Conservation (phyloP, 306 rosid species). For the Cyclanthera cordifolia region DNA sequence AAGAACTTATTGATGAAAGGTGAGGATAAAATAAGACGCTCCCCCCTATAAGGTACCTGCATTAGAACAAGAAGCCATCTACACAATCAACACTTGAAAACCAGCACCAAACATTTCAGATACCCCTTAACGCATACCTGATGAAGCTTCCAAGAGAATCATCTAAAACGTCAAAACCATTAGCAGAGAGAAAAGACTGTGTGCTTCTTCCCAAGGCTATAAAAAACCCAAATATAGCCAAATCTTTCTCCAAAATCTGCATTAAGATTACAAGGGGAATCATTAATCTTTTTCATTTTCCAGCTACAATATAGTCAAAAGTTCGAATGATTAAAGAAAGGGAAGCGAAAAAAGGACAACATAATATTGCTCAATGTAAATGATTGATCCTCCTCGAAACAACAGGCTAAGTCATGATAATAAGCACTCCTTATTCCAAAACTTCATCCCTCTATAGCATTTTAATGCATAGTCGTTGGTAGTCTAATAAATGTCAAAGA, state of each 20-base stretch:
- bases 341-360: not conserved
- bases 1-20: constrained; percentile 93
- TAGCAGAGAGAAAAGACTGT: constrained; percentile 59
- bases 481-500: constrained; percentile 11
- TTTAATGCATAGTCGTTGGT: not conserved
- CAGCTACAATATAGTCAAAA: constrained; percentile 7
- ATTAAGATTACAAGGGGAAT: constrained; percentile 12
- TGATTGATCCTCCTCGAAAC: constrained; percentile 2
- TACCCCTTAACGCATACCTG: constrained; percentile 38
- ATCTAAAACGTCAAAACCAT: constrained; percentile 55
- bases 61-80: constrained; percentile 22
- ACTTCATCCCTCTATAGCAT: not conserved
- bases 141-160: constrained; percentile 69
- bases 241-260: constrained; percentile 95
- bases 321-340: not conserved
- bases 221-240: constrained; percentile 95
- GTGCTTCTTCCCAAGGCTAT: constrained; percentile 90
- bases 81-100: constrained; percentile 21
- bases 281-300: constrained; percentile 12
- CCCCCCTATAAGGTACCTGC: constrained; percentile 90
- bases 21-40: constrained; percentile 88
- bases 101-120: constrained; percentile 10
- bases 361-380: not conserved
- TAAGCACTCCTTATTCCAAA: not conserved
- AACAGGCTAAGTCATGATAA: not conserved